Conservation (phyloP, 2,329 filamentous ascomycete species). For the Trichoderma guizhouense region DNA sequence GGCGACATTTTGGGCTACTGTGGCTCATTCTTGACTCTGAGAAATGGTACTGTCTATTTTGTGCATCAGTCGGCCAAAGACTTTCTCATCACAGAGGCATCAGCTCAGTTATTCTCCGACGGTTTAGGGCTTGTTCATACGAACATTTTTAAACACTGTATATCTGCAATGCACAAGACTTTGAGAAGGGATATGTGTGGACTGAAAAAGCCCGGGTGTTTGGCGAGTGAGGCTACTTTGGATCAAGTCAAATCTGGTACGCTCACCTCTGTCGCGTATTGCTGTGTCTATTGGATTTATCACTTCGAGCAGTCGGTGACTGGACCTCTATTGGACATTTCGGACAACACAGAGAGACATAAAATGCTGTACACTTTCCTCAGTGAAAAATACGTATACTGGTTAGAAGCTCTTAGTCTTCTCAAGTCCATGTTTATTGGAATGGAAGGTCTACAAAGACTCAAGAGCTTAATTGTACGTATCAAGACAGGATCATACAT, state of each 20-base stretch:
- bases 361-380: neutral
- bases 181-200: neutral
- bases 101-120: neutral
- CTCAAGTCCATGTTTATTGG: neutral
- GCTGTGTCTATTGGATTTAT: neutral
- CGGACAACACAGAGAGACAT: neutral
- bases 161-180: neutral
- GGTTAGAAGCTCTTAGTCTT: neutral
- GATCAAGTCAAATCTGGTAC: neutral
- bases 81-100: neutral
- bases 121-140: neutral
- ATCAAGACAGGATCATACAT: neutral
- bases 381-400: neutral
- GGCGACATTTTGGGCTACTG: neutral
- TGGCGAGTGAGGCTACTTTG: neutral
- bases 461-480: neutral
- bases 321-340: neutral
- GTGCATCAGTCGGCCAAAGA: neutral
- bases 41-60: neutral
- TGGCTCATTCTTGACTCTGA: neutral
- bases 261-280: neutral
- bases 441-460: neutral
- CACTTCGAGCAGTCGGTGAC: neutral
- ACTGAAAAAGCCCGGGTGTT: neutral
- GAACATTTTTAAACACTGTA: neutral